Conservation (phyloP, 2,329 filamentous ascomycete species). For the Verruconis gallopava region DNA sequence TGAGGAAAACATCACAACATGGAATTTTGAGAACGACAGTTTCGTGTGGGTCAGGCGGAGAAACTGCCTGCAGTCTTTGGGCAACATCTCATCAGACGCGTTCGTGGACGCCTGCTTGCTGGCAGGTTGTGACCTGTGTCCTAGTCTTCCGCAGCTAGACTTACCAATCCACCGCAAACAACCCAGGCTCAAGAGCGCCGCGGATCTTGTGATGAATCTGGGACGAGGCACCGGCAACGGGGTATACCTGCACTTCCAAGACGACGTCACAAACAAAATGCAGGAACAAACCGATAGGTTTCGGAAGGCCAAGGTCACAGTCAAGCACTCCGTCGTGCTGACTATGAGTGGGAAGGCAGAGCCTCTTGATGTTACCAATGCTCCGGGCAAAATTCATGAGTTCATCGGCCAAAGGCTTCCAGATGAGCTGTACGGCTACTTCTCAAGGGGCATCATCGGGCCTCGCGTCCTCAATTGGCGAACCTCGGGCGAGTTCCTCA, state of each 20-base stretch:
- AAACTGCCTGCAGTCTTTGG: slow-evolving; percentile 56
- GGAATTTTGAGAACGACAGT: slow-evolving; percentile 56
- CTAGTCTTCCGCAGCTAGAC: slow-evolving; percentile 65
- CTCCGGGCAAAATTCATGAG: slow-evolving; percentile 74
- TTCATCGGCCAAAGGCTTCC: slow-evolving; percentile 85
- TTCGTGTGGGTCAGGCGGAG: slow-evolving; percentile 55
- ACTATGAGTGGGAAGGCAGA: slow-evolving; percentile 63
- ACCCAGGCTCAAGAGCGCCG: slow-evolving; percentile 57
- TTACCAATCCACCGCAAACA: slow-evolving; percentile 40
- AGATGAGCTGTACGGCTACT: slow-evolving; percentile 80
- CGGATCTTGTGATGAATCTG: slow-evolving; percentile 57
- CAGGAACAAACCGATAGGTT: slow-evolving; percentile 75
- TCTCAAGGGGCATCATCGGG: slow-evolving; percentile 70
- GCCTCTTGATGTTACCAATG: slow-evolving; percentile 57
- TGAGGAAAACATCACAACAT: slow-evolving; percentile 54
- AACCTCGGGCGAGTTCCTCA: slow-evolving; percentile 62
- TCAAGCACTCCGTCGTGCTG: slow-evolving; percentile 80
- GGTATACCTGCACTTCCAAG: slow-evolving; percentile 65
- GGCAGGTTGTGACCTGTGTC: slow-evolving; percentile 67
- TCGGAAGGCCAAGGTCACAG: slow-evolving; percentile 68
- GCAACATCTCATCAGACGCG: slow-evolving; percentile 50
- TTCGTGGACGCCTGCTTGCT: slow-evolving; percentile 78
- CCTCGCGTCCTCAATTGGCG: slow-evolving; percentile 71
- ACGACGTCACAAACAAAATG: slow-evolving; percentile 59
- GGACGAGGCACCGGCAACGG: slow-evolving; percentile 53